Conservation (phyloP, 495 filamentous ascomycete genomes). For the Astrothelium macrocarpum region DNA sequence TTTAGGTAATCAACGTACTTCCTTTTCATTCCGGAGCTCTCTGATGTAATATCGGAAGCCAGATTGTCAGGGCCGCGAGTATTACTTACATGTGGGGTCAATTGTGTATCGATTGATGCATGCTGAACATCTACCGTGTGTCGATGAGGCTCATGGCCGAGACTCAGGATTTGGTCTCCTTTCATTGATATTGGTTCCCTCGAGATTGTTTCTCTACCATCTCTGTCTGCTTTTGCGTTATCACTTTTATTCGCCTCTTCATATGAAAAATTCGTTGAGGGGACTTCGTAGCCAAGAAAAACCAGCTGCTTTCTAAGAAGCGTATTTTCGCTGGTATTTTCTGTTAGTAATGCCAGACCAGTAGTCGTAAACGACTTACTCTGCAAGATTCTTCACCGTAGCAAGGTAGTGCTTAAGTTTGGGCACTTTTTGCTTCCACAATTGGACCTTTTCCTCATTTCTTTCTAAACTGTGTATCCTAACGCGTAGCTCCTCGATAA, state of each 20-base stretch:
- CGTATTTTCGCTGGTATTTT: constrained; percentile 22
- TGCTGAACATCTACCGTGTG: background rate
- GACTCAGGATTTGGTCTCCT: too few relatives aligned
- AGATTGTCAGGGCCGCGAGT: background rate
- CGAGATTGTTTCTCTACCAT: background rate
- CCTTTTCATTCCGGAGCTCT: constrained; percentile 17
- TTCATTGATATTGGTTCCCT: too few relatives aligned
- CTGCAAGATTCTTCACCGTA: constrained; percentile 20
- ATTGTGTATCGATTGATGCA: background rate
- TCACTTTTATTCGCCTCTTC: constrained; percentile 8
- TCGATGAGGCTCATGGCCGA: background rate
- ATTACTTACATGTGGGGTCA: background rate
- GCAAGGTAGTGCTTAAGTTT: constrained; percentile 27
- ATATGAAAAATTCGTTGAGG: constrained; percentile 7
- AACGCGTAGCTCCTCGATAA: constrained; percentile 28
- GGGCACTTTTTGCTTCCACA: constrained; percentile 23
- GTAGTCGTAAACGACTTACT: constrained; percentile 16
- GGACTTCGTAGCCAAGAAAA: constrained; percentile 23
- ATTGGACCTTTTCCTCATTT: constrained; percentile 19
- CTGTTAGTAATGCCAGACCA: constrained; percentile 5
- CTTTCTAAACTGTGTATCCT: constrained; percentile 16
- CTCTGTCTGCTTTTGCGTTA: background rate
- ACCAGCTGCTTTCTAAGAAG: constrained; percentile 21
- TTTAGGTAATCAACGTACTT: constrained; percentile 13
- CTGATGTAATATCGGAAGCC: constrained; percentile 4